Percentiles rank a stretch among this genome's conserved stretches.
These are phyloP conservation scores for Knoxdaviesia capensis DNA, from an alignment of 2,329 filamentous ascomycete genomes.

Conservation along the genomic window DNA sequence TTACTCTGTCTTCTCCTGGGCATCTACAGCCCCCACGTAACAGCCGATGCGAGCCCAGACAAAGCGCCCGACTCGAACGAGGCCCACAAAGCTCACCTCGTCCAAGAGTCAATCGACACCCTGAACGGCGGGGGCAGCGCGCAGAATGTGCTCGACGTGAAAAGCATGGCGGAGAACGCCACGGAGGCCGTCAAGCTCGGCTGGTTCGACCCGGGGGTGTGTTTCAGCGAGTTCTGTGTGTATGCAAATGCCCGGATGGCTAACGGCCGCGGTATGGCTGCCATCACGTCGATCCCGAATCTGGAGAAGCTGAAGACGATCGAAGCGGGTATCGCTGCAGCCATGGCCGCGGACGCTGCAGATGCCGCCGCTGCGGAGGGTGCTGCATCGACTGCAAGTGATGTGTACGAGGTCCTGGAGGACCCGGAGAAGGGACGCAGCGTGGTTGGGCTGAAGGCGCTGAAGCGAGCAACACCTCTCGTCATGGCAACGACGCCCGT, in stretches of 20 bases:
- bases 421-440: constrained; percentile 9
- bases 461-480: constrained; percentile 6
- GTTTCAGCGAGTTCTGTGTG: constrained; percentile 1
- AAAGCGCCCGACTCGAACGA: too few relatives aligned
- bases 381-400: constrained; percentile 2
- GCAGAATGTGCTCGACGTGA: neutral
- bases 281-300: neutral
- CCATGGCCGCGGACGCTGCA: neutral
- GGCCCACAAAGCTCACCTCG: too few relatives aligned
- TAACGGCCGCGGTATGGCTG: constrained; percentile 1
- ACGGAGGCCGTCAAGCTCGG: constrained; percentile 1
- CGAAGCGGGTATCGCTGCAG: neutral
- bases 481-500: neutral
- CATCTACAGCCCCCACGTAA: too few relatives aligned
- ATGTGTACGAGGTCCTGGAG: constrained; percentile 6
- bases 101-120: too few relatives aligned
- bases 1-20: too few relatives aligned
- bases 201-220: constrained; percentile 1
- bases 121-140: too few relatives aligned
- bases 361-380: neutral
- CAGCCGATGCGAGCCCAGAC: too few relatives aligned
- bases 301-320: constrained; percentile 2
- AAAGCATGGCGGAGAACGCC: neutral
- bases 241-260: constrained; percentile 1
- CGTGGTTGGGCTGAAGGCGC: constrained; percentile 8